Base-by-base conservation (phyloP, 2,329 filamentous ascomycete genomes). In the Triangularia setosa region DNA sequence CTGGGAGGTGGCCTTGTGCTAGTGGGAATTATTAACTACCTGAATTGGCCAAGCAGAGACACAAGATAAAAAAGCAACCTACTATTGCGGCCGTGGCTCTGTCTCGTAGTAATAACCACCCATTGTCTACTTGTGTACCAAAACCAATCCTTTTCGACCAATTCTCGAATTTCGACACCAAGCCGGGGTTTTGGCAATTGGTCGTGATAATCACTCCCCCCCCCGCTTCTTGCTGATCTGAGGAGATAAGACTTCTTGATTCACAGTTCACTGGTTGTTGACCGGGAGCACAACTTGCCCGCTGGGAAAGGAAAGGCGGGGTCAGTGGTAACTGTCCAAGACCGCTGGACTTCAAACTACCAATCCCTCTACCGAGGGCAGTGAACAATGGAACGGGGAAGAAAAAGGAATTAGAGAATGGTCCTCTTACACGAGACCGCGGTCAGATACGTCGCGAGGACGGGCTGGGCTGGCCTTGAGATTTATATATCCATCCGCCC, bases 1-100 rank as follows among this genome's bases (percentile, higher is more conserved):
- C 59, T 28, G 0, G 67, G 65, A 53, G 67, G 67, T 1, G 63
- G 65, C 3, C 52, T 28, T 23, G 62, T 62, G 44, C 64, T 68
- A 48, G 61, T 21, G 6, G 40, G 40, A 11, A 48, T 18, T 12
- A 21, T 18, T n/a, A 40, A 14, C 33, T 4, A n/a, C 18, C 9
- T 2, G 18, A 53, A 53, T 12, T 16, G 48, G 24, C 4, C 18
- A 1, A 28, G n/a, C 2, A 5, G 16, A 48, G 6, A 57, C 27
- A 55, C 1, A 48, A 27, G 4, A n/a, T 40, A n/a, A 60, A 12
- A 9, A 12, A 12, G 11, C 8, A 33, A 12, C 58, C 3, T 66
- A 67, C 28, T 66, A 66, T 14, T 35, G 21, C n/a, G 64, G 64
- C 12, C 9, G 54, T 6, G 63, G 64, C 40, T 67, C 56, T 4